A percentile compares a stretch with the other conserved stretches of the same genome.
phyloP scores from a whole-genome alignment of 306 rosid genomes.

The Lagenaria siceraria region DNA sequence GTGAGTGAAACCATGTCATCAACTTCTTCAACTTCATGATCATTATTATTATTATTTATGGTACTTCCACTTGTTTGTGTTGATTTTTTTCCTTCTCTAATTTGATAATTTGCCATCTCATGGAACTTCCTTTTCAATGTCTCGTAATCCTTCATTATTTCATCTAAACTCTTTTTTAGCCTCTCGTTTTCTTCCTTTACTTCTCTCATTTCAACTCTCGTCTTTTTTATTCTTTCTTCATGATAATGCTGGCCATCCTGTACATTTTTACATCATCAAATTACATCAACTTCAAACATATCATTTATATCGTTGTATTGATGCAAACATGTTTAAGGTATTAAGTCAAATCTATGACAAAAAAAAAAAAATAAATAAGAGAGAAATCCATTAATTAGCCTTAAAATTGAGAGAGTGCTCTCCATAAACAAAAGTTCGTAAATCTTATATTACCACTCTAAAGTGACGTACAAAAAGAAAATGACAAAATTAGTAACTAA shows the following conservation, averaged over 20 bases:
- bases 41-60: not conserved
- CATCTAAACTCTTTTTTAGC: slow-evolving; percentile 41
- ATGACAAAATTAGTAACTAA: no score
- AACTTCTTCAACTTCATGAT: slow-evolving; percentile 24
- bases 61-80: not conserved
- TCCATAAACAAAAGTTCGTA: no score
- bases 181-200: slow-evolving; percentile 68
- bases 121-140: slow-evolving; percentile 49
- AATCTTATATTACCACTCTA: no score
- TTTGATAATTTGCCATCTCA: slow-evolving; percentile 21
- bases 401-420: no score
- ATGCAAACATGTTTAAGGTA: no score
- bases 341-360: no score
- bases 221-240: slow-evolving; percentile 37
- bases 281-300: no score
- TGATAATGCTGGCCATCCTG: slow-evolving; percentile 2
- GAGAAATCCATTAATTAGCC: no score
- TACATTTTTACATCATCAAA: no score
- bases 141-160: slow-evolving; percentile 54
- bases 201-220: slow-evolving; percentile 57
- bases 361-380: no score
- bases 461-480: no score
- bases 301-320: no score
- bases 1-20: slow-evolving; percentile 56
- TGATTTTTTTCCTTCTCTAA: slow-evolving; percentile 23